These are phyloP conservation scores for Ganoderma boninense DNA, from an alignment of 1,284 basidiomycete species.

Conservation along the genomic window DNA sequence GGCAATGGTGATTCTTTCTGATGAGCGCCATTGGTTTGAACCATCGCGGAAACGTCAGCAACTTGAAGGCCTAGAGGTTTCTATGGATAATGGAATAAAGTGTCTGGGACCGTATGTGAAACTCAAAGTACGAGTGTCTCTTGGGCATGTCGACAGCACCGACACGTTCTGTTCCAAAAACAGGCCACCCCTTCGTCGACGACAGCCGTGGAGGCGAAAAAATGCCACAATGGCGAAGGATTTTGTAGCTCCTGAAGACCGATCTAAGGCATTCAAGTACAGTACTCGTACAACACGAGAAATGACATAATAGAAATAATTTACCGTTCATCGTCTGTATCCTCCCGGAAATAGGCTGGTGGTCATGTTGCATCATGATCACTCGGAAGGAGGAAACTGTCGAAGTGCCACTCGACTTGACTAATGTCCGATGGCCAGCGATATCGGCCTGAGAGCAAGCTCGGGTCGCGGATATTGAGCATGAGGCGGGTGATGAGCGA, in stretches of 20 bases:
- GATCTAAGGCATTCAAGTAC: not conserved
- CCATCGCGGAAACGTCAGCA: not conserved
- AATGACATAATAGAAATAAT: not conserved
- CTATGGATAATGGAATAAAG: not conserved
- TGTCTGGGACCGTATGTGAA: too few relatives aligned
- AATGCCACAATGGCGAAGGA: not conserved
- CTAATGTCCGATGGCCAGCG: not conserved
- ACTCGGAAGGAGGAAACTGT: not conserved
- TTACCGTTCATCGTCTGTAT: not conserved
- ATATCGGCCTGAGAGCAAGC: not conserved
- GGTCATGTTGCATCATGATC: not conserved
- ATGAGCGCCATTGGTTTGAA: not conserved
- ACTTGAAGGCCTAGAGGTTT: not conserved
- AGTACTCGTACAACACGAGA: not conserved
- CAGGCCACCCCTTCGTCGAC: too few relatives aligned
- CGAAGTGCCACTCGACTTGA: not conserved
- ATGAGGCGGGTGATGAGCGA: constrained; percentile 16
- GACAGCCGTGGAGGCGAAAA: not conserved
- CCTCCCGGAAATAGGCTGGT: not conserved
- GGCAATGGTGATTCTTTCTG: not conserved
- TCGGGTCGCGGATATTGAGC: constrained; percentile 20
- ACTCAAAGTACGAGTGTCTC: too few relatives aligned
- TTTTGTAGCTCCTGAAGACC: not conserved
- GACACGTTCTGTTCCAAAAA: too few relatives aligned
- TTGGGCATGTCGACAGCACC: too few relatives aligned